Evolutionary conservation across 192 early-diverging fungal species (phyloP), one percentile per base, ranked within the genome.

Genomic region (Coemansia sp.): DNA sequence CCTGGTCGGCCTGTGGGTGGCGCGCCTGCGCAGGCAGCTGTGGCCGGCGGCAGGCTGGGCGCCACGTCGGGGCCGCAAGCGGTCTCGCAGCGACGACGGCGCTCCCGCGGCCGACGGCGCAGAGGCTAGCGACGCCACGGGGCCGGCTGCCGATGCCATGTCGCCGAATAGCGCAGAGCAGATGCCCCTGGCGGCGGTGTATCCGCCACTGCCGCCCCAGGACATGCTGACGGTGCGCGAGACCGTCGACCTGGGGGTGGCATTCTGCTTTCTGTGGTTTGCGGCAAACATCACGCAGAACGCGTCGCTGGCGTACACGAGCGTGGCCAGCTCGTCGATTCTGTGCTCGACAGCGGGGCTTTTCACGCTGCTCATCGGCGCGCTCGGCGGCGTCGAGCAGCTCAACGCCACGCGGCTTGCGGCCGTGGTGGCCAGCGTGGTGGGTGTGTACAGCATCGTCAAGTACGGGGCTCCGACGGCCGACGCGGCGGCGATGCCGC

Each of bases 181-280:
- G n/a, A n/a, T n/a, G n/a, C n/a, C n/a, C n/a, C n/a, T 54, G 23
- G 53, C 53, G 2, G 35, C 36, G 9, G 45, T 32, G 35, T 47
- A 56, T n/a, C 54, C 54, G 24, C 24, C 11, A 8, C 40, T 39
- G 2, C 26, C 37, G 29, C 27, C n/a, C 22, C 32, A 34, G 13
- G 32, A 46, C 11, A 57, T 40, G 53, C 56, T 77, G 35, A 58
- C 59, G 0, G 39, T 55, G 22, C 45, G 63, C 22, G 78, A 86
- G 67, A 81, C 81, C 11, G 81, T 82, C 0, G 54, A 77, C 49
- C 72, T 88, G 32, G 81, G 86, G 1, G 55, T 85, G 23, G 59
- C 58, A 0, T 91, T 91, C 55, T 88, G 87, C 60, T 60, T 86
- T 9, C 64, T 89, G 41, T 91, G 89, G 89, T 91, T 91, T 76